Conservation (phyloP, 176 grass and related monocot genomes). For the Avena sativa region DNA sequence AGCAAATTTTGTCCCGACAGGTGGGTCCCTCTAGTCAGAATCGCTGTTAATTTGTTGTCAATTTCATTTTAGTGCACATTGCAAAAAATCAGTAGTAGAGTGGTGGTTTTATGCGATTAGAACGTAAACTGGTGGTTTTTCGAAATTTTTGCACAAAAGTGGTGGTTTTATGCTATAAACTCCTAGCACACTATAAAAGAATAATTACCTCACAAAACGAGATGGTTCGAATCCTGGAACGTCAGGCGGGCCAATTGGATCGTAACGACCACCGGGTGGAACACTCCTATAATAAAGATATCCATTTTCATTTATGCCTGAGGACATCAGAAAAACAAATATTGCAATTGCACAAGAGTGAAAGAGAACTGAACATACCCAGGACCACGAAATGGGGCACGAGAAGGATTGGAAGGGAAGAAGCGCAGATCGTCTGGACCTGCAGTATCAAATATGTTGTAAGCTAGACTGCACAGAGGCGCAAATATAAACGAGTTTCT, state of each 20-base stretch:
- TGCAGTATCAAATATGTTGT: constrained; percentile 38
- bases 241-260: constrained; percentile 82
- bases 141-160: no score
- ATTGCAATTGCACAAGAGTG: not conserved
- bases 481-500: not conserved
- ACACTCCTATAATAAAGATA: constrained; percentile 68
- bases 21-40: no score
- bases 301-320: constrained; percentile 21
- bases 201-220: constrained; percentile 77
- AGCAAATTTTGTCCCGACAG: no score
- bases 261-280: constrained; percentile 66
- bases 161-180: no score
- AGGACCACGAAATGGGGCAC: constrained; percentile 47
- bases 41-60: no score
- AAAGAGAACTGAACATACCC: constrained; percentile 49
- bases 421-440: constrained; percentile 84
- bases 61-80: no score
- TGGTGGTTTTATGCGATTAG: no score
- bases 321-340: not conserved
- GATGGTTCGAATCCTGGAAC: constrained; percentile 91
- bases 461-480: constrained; percentile 7
- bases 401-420: constrained; percentile 66
- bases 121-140: no score
- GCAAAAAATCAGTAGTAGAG: no score
- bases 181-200: not conserved